A percentile compares a stretch with the other conserved stretches of the same genome.
These are phyloP conservation scores for Boletus subparvulus DNA, from an alignment of 768 basidiomycete genomes.

Conservation along the genomic window DNA sequence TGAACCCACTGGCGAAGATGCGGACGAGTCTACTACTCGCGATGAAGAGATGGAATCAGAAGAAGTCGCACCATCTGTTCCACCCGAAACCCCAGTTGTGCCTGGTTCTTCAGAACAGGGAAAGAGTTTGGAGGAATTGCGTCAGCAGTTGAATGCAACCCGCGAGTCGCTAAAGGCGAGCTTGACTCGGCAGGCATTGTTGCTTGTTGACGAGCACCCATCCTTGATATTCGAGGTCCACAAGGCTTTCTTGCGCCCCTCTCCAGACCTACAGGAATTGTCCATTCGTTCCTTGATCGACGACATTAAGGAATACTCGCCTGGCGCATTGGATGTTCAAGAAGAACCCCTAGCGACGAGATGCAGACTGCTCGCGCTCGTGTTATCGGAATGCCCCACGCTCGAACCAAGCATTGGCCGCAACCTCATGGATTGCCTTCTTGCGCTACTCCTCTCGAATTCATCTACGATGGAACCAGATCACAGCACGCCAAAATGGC, in stretches of 20 bases:
- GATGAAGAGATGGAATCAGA: slow-evolving; percentile 32
- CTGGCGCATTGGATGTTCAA: slow-evolving; percentile 61
- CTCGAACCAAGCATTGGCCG: slow-evolving; percentile 54
- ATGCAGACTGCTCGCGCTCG: slow-evolving; percentile 81
- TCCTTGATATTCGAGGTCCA: slow-evolving; percentile 89
- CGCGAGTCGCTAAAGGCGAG: slow-evolving; percentile 64
- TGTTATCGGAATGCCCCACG: slow-evolving; percentile 72
- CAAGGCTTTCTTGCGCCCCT: slow-evolving; percentile 70
- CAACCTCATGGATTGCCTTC: slow-evolving; percentile 64
- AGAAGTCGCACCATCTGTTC: slow-evolving; percentile 16
- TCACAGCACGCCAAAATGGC: slow-evolving; percentile 77
- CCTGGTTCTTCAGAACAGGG: slow-evolving; percentile 24
- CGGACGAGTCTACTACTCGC: slow-evolving; percentile 18
- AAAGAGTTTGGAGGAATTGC: slow-evolving; percentile 61
- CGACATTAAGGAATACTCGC: slow-evolving; percentile 70
- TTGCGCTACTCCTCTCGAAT: slow-evolving; percentile 64
- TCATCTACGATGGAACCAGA: slow-evolving; percentile 49
- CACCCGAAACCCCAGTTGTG: slow-evolving; percentile 13
- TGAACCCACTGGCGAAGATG: slow-evolving; percentile 31
- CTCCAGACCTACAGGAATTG: slow-evolving; percentile 56
- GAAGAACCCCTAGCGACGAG: slow-evolving; percentile 80
- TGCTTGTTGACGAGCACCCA: slow-evolving; percentile 82
- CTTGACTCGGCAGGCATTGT: slow-evolving; percentile 68
- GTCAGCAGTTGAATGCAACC: slow-evolving; percentile 59
- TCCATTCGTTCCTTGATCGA: slow-evolving; percentile 74